Percentiles rank a stretch among this genome's conserved stretches.
phyloP scores from a whole-genome alignment of 257 asterid genomes.

The Solanum piurae region DNA sequence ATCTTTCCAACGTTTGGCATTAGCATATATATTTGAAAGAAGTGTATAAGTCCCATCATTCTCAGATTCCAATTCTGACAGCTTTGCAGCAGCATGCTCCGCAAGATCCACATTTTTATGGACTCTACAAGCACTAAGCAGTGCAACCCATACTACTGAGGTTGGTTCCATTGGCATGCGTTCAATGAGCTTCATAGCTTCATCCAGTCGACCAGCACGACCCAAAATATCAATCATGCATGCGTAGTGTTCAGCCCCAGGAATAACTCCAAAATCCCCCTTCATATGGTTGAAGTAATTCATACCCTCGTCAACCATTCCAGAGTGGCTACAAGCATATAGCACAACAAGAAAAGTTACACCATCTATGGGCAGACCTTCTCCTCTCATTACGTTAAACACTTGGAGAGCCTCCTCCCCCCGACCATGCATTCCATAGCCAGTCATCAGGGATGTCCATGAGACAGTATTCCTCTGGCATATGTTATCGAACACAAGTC shows the following conservation, averaged over 20 bases:
- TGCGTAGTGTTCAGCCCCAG: slow-evolving; percentile 72
- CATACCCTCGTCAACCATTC: slow-evolving; percentile 67
- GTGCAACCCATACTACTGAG: slow-evolving; percentile 62
- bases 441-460: slow-evolving; percentile 86
- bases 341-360: slow-evolving; percentile 74
- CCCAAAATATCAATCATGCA: slow-evolving; percentile 85
- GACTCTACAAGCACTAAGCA: slow-evolving; percentile 80
- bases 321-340: slow-evolving; percentile 93
- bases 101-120: slow-evolving; percentile 84
- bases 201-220: slow-evolving; percentile 75
- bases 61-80: slow-evolving; percentile 58
- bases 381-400: slow-evolving; percentile 41
- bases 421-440: slow-evolving; percentile 83
- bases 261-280: slow-evolving; percentile 44
- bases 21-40: slow-evolving; percentile 77
- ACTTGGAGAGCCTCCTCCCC: slow-evolving; percentile 67
- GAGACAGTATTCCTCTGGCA: slow-evolving; percentile 47
- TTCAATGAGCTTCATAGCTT: slow-evolving; percentile 49
- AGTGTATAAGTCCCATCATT: slow-evolving; percentile 80
- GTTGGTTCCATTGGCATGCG: slow-evolving; percentile 68
- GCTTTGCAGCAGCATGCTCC: slow-evolving; percentile 47
- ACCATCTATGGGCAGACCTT: slow-evolving; percentile 51
- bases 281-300: slow-evolving; percentile 55
- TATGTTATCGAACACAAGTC: slow-evolving; percentile 59
- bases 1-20: slow-evolving; percentile 83